Base-by-base conservation (phyloP, 768 basidiomycete genomes). In the Leccinum imitatum region DNA sequence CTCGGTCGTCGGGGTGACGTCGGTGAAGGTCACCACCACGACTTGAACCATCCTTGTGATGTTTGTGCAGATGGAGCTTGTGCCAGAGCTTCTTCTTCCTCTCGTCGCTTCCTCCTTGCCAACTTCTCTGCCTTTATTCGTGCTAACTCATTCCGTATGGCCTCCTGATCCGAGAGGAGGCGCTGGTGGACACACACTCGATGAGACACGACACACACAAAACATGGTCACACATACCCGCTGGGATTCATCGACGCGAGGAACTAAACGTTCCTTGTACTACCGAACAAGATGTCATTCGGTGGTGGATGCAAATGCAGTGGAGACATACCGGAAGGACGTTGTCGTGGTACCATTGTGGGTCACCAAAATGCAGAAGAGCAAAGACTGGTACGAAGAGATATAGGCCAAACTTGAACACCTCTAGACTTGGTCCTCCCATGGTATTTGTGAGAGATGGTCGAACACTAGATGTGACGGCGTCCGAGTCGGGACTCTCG, bases 321-420 rank as follows among this genome's bases (percentile, higher is more conserved):
- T 39, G 11, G 47, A 46, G 31, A 63, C 85, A 58, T 71, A 92
- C 89, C 8, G 93, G 91, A 37, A 90, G 75, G 59, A 95, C 91
- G 65, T 91, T 80, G 10, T 46, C 77, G 57, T 82, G 80, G 69
- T 94, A 95, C 93, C 93, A 95, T 46, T 88, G 84, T 6, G 91
- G 91, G 72, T 94, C 90, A 48, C 93, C 92, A 69, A 91, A 94
- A 73, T 93, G 89, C 53, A 93, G 76, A 68, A 95, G 82, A 23
- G 90, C 87, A 50, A 82, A 77, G 59, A 95, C 84, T 10, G 93
- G 93, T 59, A 93, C 86, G 66, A 92, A 92, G 58, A 95, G 85
- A 73, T 95, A 94, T 17, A 93, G 75, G 10, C 44, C 44, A 19
- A 46, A 46, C 44, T 46, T 46, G 44, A 46, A 46, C 19, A 46